Conservation (phyloP, 768 basidiomycete genomes). For the Leccinum variicolor region DNA sequence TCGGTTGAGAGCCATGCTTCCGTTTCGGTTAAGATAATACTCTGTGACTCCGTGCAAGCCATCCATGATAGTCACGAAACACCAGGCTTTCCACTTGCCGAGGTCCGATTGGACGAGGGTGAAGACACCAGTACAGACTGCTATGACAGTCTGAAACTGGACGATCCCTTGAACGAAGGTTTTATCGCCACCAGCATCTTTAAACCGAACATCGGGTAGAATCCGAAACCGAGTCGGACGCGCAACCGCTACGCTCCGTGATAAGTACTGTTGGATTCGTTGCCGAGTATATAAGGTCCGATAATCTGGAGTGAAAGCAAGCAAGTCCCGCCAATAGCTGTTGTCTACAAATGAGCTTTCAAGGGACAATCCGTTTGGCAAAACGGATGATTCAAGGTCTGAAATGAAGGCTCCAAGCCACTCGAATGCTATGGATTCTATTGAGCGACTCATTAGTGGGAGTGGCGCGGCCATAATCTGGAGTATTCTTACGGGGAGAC, state of each 20-base stretch:
- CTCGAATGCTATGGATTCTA: not conserved
- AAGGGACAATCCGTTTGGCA: not conserved
- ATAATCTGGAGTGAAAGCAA: not conserved
- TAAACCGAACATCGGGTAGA: not conserved
- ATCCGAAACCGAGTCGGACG: not conserved
- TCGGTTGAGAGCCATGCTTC: not conserved
- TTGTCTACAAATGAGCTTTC: not conserved
- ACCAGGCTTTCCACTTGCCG: not conserved
- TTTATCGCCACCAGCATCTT: not conserved
- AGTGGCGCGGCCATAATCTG: not conserved
- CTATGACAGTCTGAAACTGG: not conserved
- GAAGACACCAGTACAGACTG: not conserved
- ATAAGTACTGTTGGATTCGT: not conserved
- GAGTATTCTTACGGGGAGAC: not conserved
- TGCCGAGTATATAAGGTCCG: not conserved
- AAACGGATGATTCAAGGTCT: not conserved
- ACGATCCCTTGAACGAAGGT: not conserved
- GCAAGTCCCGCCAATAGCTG: not conserved
- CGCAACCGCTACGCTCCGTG: not conserved
- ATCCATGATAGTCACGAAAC: not conserved
- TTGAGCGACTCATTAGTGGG: not conserved
- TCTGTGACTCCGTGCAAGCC: not conserved
- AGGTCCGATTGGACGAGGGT: not conserved
- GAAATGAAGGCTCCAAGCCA: not conserved
- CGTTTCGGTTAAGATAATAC: not conserved